Percentiles rank a stretch among this genome's conserved stretches.
Evolutionary conservation across 2,329 filamentous ascomycete species (phyloP).

Genomic region (Stemphylium beticola): DNA sequence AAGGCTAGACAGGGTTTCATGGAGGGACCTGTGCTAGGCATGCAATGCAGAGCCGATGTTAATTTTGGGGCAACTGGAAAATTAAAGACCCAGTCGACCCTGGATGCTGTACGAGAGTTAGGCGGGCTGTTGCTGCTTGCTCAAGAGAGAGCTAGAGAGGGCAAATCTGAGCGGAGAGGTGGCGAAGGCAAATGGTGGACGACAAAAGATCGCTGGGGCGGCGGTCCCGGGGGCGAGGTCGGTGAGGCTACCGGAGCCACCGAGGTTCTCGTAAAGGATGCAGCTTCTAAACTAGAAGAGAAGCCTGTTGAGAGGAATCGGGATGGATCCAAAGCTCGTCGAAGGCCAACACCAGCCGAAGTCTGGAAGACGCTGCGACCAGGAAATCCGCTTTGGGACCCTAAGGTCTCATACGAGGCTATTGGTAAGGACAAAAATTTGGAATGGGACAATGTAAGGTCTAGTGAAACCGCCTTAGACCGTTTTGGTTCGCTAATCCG

Average conservation of each 20-base stretch:
- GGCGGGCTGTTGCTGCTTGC: conserved; percentile 64
- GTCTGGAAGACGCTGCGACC: conserved; percentile 61
- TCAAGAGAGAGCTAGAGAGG: conserved; percentile 66
- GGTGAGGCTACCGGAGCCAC: conserved; percentile 40
- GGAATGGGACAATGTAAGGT: conserved; percentile 61
- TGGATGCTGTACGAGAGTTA: conserved; percentile 64
- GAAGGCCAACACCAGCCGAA: conserved; percentile 55
- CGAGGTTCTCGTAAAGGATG: conserved; percentile 33
- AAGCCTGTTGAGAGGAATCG: conserved; percentile 40
- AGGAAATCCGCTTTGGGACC: conserved; percentile 62
- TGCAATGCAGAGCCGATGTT: conserved; percentile 62
- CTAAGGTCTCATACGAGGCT: conserved; percentile 61
- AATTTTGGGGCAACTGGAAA: conserved; percentile 54
- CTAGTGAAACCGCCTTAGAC: background rate
- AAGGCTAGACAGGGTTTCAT: conserved; percentile 61
- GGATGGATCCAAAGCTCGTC: conserved; percentile 42
- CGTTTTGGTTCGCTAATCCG: conserved; percentile 15
- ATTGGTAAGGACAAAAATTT: conserved; percentile 59
- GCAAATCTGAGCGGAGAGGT: conserved; percentile 55
- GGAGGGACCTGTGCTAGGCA: conserved; percentile 63
- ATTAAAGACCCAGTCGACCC: conserved; percentile 41
- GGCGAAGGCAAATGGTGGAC: conserved; percentile 69
- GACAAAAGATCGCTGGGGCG: conserved; percentile 62
- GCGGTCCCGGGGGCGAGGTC: conserved; percentile 56
- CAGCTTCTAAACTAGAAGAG: conserved; percentile 40